These are phyloP conservation scores for Oryza rufipogon DNA, from an alignment of 176 grass and related monocot species.

Conservation along the genomic window DNA sequence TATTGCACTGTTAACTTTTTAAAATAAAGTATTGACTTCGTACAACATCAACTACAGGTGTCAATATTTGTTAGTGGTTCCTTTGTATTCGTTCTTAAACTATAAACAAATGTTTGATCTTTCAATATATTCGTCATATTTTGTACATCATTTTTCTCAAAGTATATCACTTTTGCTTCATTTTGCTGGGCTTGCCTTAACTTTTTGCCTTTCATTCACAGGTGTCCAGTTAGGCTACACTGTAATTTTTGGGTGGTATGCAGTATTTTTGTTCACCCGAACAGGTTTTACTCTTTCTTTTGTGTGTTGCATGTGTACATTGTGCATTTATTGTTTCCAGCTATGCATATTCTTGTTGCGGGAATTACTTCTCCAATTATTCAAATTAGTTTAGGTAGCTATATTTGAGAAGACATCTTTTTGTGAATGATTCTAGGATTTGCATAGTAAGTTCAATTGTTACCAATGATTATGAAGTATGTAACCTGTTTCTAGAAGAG, in stretches of 20 bases:
- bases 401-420: background rate
- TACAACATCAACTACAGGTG: background rate
- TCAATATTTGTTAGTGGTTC: constrained; percentile 4
- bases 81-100: constrained; percentile 21
- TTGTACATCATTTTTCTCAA: background rate
- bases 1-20: no score
- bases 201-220: constrained; percentile 37
- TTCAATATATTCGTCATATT: constrained; percentile 10
- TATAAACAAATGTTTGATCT: background rate
- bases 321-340: background rate
- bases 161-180: constrained; percentile 1
- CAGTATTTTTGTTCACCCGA: constrained; percentile 86
- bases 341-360: background rate
- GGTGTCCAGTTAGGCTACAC: constrained; percentile 95
- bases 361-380: background rate
- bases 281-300: constrained; percentile 63
- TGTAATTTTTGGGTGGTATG: constrained; percentile 94
- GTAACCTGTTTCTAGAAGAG: background rate
- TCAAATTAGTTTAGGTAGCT: constrained; percentile 26
- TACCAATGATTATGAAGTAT: background rate
- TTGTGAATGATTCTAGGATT: constrained; percentile 17
- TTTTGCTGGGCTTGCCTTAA: constrained; percentile 18
- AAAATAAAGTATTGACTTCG: constrained; percentile 1
- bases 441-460: background rate
- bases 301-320: background rate